Percentiles rank a stretch among this genome's conserved stretches.
Conservation (phyloP, 108 stramenopile species). For the Nitzschia sp. region DNA sequence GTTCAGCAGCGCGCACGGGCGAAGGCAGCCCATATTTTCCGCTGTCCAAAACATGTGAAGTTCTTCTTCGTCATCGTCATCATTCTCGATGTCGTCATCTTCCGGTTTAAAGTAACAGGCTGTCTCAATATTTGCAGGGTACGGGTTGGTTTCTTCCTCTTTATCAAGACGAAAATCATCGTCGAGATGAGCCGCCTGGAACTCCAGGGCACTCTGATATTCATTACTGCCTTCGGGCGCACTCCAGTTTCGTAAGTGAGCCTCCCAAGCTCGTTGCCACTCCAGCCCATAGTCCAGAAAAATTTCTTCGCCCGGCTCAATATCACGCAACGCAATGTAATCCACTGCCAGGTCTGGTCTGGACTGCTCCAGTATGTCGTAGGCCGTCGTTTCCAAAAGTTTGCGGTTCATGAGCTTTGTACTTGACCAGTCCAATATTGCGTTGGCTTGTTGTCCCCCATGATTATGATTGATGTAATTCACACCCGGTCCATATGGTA, state of each 20-base stretch:
- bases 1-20: slow-evolving; percentile 9
- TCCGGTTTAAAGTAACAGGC: not conserved
- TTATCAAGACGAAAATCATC: not conserved
- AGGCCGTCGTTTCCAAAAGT: slow-evolving; percentile 10
- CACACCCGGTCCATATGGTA: slow-evolving; percentile 32
- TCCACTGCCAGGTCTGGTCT: slow-evolving; percentile 37
- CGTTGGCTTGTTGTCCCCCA: not conserved
- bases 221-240: slow-evolving; percentile 6
- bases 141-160: not conserved
- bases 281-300: slow-evolving; percentile 68
- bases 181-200: slow-evolving; percentile 4
- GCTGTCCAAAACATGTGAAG: slow-evolving; percentile 18
- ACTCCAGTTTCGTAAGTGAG: slow-evolving; percentile 33
- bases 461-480: slow-evolving; percentile 35
- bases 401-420: slow-evolving; percentile 42
- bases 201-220: slow-evolving; percentile 2
- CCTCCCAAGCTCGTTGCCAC: slow-evolving; percentile 64
- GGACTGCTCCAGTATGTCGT: slow-evolving; percentile 4
- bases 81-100: not conserved
- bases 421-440: slow-evolving; percentile 39
- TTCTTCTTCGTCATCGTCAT: slow-evolving; percentile 1
- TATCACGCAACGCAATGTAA: slow-evolving; percentile 62
- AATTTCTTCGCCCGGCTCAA: slow-evolving; percentile 66
- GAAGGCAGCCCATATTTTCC: not conserved
- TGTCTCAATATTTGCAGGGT: slow-evolving; percentile 6